Base-by-base conservation (phyloP, 2,329 filamentous ascomycete genomes). In the Metarhizium robertsii region DNA sequence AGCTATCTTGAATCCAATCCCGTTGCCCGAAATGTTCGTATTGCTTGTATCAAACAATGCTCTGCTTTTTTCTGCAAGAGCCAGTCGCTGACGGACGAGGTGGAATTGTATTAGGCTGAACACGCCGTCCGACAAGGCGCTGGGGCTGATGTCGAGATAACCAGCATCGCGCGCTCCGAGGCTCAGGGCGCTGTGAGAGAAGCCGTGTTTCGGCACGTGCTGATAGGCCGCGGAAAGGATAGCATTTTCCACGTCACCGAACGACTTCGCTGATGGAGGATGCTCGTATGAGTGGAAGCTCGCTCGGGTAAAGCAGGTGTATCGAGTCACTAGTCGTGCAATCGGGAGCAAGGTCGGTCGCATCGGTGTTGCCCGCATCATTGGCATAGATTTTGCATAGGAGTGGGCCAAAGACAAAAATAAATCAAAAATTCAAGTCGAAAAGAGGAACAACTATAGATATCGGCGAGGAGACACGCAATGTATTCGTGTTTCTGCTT, bases 21-120 rank as follows among this genome's bases (percentile, higher is more conserved):
- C 75, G 50, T 76, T 14, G 25, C 45, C 18, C 1, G 40, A 16
- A 36, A 5, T 20, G 25, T 43, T 61, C 56, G 69, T 60, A 0
- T 55, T 38, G n/a, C 20, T 53, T 10, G 68, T 61, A 18, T 61
- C 63, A 4, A 82, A 72, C 2, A 80, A 59, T 11, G 68, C 61
- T 2, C 64, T 61, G 53, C 66, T 71, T 55, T 64, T 73, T 43
- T 61, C 62, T 8, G 75, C 74, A n/a, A 95, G 72, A 5, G 74
- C 79, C 56, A 81, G 71, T 46, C 90, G 79, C 68, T 87, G 83
- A 11, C 75, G 83, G 48, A 85, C 78, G 14, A 95, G 79, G 67
- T 95, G 86, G 68, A 86, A 95, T 42, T 81, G 80, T 61, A 97
- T 84, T 32, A 99, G 78, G 63, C 88, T 86, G 72, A 95, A 95